These are phyloP conservation scores for Trifolium pratense DNA, from an alignment of 306 rosid species.

Conservation along the genomic window DNA sequence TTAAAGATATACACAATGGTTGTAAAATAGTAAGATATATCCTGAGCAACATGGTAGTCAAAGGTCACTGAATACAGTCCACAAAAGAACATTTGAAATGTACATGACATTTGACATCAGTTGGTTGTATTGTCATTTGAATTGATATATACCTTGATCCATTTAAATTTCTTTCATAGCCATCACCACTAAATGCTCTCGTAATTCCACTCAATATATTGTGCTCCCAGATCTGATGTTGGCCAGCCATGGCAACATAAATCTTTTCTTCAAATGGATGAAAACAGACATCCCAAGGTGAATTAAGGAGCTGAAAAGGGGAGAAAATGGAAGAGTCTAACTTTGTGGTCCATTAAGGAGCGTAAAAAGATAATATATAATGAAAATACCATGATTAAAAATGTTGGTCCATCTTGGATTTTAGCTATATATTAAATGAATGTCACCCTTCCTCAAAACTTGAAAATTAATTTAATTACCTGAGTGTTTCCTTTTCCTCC, in stretches of 20 bases:
- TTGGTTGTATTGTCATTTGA: constrained; percentile 21
- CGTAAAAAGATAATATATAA: constrained; percentile 13
- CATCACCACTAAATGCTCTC: constrained; percentile 87
- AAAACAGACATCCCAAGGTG: constrained; percentile 99
- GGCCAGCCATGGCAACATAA: constrained; percentile 97
- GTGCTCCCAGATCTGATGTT: constrained; percentile 96
- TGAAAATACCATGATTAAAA: constrained; percentile 9
- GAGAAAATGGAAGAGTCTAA: constrained; percentile 31
- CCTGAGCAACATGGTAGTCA: constrained; percentile 9
- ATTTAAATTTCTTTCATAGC: constrained; percentile 90
- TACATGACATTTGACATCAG: constrained; percentile 25
- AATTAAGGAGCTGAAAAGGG: constrained; percentile 83
- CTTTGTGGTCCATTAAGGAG: constrained; percentile 32
- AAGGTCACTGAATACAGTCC: constrained; percentile 18
- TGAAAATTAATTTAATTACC: constrained; percentile 63
- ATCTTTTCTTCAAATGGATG: constrained; percentile 78
- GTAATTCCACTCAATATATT: constrained; percentile 64
- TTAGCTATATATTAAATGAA: constrained; percentile 23
- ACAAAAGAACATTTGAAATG: constrained; percentile 27
- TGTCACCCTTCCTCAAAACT: constrained; percentile 36
- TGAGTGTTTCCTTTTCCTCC: constrained; percentile 81
- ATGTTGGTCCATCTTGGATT: constrained; percentile 25
- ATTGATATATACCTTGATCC: constrained; percentile 81
- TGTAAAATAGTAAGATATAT: constrained; percentile 15
- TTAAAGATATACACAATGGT: constrained; percentile 21